phyloP scores from a whole-genome alignment of 2,329 filamentous ascomycete species.

The Sclerotinia sclerotiorum region DNA sequence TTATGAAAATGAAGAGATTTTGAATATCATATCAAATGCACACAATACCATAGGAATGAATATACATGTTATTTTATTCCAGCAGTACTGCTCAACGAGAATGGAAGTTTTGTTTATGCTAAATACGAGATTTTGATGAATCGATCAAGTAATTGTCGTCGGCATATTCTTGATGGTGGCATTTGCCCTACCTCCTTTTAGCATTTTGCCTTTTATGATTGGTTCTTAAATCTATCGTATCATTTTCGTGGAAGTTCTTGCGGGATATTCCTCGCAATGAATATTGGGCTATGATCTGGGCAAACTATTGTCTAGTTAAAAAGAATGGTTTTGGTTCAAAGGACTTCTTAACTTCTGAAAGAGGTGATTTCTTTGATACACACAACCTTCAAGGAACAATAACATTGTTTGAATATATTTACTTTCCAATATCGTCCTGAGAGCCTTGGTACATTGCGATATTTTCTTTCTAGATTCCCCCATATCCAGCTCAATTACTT shows the following conservation, averaged over 20 bases:
- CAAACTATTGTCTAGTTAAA: neutral
- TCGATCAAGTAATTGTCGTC: neutral
- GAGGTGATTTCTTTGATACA: neutral
- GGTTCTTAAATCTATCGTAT: neutral
- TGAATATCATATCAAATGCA: neutral
- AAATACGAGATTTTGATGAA: neutral
- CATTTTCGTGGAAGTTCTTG: neutral
- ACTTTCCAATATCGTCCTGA: too few relatives aligned
- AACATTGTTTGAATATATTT: neutral
- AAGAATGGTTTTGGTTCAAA: neutral
- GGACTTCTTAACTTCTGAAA: neutral
- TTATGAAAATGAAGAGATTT: constrained; percentile 6
- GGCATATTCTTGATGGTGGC: neutral
- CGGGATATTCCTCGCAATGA: neutral
- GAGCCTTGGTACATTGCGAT: neutral
- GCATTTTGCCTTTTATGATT: neutral
- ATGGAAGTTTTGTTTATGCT: neutral
- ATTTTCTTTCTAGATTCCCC: neutral
- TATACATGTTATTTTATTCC: neutral
- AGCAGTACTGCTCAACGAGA: too few relatives aligned
- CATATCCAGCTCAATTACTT: neutral
- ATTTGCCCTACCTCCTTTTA: neutral
- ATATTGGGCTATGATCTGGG: neutral
- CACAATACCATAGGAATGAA: constrained; percentile 7
- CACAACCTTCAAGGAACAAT: neutral